phyloP scores from a whole-genome alignment of 305 asterid genomes.

The Solanum hybrid region DNA sequence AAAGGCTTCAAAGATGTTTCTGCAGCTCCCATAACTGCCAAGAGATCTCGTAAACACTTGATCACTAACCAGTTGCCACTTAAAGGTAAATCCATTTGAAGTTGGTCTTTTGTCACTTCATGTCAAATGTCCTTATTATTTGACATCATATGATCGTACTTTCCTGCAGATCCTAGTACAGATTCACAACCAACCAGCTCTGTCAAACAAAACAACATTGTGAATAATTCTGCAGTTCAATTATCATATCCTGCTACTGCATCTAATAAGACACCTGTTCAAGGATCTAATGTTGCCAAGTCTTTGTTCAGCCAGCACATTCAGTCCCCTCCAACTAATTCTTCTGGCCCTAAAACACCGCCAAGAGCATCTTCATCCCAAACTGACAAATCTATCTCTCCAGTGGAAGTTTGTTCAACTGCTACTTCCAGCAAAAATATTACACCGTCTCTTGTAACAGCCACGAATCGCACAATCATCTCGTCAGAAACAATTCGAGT shows the following conservation, averaged over 20 bases:
- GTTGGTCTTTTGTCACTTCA: not conserved
- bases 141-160: not conserved
- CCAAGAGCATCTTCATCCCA: constrained; percentile 56
- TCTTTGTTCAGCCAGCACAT: constrained; percentile 62
- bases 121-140: not conserved
- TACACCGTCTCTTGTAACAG: constrained; percentile 42
- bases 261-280: constrained; percentile 26
- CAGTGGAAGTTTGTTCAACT: constrained; percentile 34
- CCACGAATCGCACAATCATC: constrained; percentile 68
- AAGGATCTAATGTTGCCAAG: constrained; percentile 64
- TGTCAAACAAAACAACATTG: constrained; percentile 19
- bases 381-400: constrained; percentile 51
- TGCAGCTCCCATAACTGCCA: constrained; percentile 23
- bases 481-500: constrained; percentile 77
- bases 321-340: constrained; percentile 47
- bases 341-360: constrained; percentile 79
- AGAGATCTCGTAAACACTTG: constrained; percentile 44
- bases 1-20: constrained; percentile 37
- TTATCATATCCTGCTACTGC: constrained; percentile 16
- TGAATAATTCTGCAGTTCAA: constrained; percentile 16
- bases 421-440: constrained; percentile 42
- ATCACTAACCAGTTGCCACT: constrained; percentile 16
- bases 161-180: constrained; percentile 28
- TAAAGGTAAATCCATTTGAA: constrained; percentile 33
- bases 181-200: constrained; percentile 23